Base-by-base conservation (phyloP, 352 stramenopile species). In the Phytophthora citrophthora region DNA sequence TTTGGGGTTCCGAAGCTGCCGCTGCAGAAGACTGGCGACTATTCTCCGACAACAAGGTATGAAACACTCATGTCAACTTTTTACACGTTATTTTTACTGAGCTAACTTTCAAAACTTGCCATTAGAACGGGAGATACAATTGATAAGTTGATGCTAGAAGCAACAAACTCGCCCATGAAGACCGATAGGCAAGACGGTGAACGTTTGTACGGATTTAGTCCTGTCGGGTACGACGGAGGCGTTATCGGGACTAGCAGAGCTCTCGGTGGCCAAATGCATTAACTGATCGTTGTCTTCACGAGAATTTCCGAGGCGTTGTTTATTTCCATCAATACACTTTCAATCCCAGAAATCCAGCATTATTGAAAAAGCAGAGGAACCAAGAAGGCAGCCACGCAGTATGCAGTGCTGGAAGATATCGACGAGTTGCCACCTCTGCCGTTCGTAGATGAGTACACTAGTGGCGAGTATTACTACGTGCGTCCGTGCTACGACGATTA, bases 1-100 rank as follows among this genome's bases (percentile, higher is more conserved):
- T 89, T 91, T 29, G 79, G 77, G 13, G 82, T 88, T 44, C 66
- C 77, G 9, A 88, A 86, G 64, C 47, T 72, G 40, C 72, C 69
- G 9, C 59, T 74, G 11, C 72, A 72, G 23, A 68, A 60, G 18
- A 6, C 44, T 8, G 61, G 43, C 26, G 51, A 36, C 29, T 63
- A 51, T 24, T 67, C 41, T 0, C 47, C 54, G 20, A 63, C 56
- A 16, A 34, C 41, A 31, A 70, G 50, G 67, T 75, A 56, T 24
- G 34, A 11, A 59, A 40, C 0, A 13, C 34, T 23, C 15, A 47
- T 11, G 20, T 20, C 4, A 18, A 15, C 8, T 0, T 2, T 47
- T 13, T 32, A 11, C 20, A 20, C n/a, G 46, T 36, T 4, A 24
- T 27, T 6, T 3, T 12, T 41, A n/a, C 11, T 4, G 23, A 12